phyloP scores from a whole-genome alignment of 108 stramenopile genomes.

The Cyclotella cryptica region DNA sequence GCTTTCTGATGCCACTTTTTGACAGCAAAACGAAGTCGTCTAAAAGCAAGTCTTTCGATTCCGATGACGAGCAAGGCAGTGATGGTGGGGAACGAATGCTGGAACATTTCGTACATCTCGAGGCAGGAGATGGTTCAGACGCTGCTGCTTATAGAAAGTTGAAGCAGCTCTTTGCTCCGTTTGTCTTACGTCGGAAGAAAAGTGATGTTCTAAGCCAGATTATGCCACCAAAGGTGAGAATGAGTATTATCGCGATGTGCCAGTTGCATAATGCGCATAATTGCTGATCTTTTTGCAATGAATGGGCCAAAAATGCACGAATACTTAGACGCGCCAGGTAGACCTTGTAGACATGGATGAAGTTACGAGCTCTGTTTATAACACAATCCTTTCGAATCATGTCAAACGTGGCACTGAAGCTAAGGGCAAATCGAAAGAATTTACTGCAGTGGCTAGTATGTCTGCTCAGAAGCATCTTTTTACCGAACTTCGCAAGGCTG shows the following conservation, averaged over 20 bases:
- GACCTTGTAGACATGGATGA: slow-evolving; percentile 53
- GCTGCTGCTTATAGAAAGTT: slow-evolving; percentile 72
- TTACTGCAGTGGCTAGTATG: neutral
- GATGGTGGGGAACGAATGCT: slow-evolving; percentile 79
- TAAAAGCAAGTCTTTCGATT: slow-evolving; percentile 46
- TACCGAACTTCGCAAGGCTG: slow-evolving; percentile 94
- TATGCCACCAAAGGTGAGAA: slow-evolving; percentile 77
- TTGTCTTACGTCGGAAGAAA: slow-evolving; percentile 93
- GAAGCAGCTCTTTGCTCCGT: slow-evolving; percentile 90
- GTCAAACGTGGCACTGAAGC: slow-evolving; percentile 36
- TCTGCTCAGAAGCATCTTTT: slow-evolving; percentile 86
- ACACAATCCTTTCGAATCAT: slow-evolving; percentile 44
- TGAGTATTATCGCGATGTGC: neutral
- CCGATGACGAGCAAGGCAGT: slow-evolving; percentile 58
- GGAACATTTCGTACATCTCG: slow-evolving; percentile 79
- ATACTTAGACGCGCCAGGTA: slow-evolving; percentile 41
- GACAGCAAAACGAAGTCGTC: slow-evolving; percentile 46
- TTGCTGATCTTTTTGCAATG: slow-evolving; percentile 11
- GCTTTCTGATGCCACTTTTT: slow-evolving; percentile 90
- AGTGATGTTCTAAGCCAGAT: slow-evolving; percentile 82
- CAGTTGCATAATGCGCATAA: neutral
- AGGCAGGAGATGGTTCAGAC: slow-evolving; percentile 49
- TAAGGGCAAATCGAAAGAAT: slow-evolving; percentile 10
- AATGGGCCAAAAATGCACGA: neutral
- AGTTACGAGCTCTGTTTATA: slow-evolving; percentile 26